Conservation (phyloP, 2,329 filamentous ascomycete species). For the Pseudocercospora fuligena region DNA sequence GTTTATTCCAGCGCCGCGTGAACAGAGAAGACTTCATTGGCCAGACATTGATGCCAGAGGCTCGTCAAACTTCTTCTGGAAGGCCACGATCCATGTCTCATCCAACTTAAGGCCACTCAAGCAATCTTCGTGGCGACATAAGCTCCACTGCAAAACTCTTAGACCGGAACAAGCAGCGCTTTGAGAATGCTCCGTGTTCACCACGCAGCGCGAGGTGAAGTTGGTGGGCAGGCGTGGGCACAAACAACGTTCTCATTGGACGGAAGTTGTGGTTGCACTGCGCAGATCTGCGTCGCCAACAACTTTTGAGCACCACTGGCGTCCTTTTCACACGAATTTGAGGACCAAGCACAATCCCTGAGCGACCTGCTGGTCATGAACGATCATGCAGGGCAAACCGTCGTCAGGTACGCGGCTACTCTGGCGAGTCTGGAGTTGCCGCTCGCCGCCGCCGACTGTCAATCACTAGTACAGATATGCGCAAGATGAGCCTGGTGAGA, state of each 20-base stretch:
- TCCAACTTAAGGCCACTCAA: background rate
- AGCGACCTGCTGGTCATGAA: background rate
- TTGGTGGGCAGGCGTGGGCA: background rate
- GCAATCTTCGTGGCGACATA: background rate
- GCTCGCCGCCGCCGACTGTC: background rate
- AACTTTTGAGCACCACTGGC: background rate
- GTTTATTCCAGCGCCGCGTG: constrained; percentile 26
- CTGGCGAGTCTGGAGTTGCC: background rate
- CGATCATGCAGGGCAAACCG: background rate
- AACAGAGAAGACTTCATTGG: background rate
- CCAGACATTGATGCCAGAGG: background rate
- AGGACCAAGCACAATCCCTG: background rate
- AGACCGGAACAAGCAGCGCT: background rate
- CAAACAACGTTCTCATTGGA: background rate
- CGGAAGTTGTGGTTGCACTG: background rate
- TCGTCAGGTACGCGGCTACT: background rate
- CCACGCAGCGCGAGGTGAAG: constrained; percentile 4
- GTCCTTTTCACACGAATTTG: background rate
- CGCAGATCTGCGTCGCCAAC: constrained; percentile 4
- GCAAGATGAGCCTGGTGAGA: background rate
- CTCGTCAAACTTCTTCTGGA: constrained; percentile 7
- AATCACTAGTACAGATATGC: background rate
- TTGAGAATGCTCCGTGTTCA: background rate
- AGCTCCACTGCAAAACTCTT: constrained; percentile 12
- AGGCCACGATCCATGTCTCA: background rate